Percentiles rank a stretch among this genome's conserved stretches.
These are phyloP conservation scores for Chaetomiaceae sp. DNA, from an alignment of 2,329 filamentous ascomycete species.

Conservation along the genomic window DNA sequence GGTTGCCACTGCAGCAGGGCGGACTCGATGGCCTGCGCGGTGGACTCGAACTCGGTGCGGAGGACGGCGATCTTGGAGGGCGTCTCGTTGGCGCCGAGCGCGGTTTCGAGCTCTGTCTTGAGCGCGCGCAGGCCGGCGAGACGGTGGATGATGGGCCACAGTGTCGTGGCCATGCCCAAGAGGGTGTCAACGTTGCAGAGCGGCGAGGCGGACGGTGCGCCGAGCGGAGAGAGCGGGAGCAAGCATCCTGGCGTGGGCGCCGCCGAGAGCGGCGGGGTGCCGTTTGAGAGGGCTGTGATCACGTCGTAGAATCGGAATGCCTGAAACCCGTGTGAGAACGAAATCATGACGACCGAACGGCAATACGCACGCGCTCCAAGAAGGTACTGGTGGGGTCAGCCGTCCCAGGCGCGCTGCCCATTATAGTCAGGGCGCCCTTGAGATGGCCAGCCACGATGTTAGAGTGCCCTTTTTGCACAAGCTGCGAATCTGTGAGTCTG, in stretches of 20 bases:
- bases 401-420: conserved; percentile 42
- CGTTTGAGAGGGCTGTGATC: conserved; percentile 56
- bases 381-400: conserved; percentile 50
- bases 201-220: conserved; percentile 39
- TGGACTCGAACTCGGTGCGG: conserved; percentile 44
- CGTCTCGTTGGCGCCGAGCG: conserved; percentile 35
- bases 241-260: conserved; percentile 42
- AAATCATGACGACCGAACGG: neutral
- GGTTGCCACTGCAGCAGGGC: conserved; percentile 53
- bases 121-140: conserved; percentile 50
- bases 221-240: conserved; percentile 41
- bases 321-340: conserved; percentile 30
- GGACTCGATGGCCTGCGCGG: conserved; percentile 48
- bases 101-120: conserved; percentile 45
- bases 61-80: conserved; percentile 41
- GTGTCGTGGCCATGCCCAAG: conserved; percentile 54
- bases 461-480: conserved; percentile 53
- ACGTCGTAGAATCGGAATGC: conserved; percentile 62
- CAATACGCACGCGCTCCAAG: conserved; percentile 48
- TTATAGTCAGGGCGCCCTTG: conserved; percentile 56
- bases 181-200: conserved; percentile 51
- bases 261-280: conserved; percentile 49
- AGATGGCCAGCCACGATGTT: conserved; percentile 57
- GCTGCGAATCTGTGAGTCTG: conserved; percentile 31
- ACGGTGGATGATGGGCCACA: conserved; percentile 59